Percentiles rank a stretch among this genome's conserved stretches.
phyloP scores from a whole-genome alignment of 1,139 yeast genomes.

The Geotrichum siamense region DNA sequence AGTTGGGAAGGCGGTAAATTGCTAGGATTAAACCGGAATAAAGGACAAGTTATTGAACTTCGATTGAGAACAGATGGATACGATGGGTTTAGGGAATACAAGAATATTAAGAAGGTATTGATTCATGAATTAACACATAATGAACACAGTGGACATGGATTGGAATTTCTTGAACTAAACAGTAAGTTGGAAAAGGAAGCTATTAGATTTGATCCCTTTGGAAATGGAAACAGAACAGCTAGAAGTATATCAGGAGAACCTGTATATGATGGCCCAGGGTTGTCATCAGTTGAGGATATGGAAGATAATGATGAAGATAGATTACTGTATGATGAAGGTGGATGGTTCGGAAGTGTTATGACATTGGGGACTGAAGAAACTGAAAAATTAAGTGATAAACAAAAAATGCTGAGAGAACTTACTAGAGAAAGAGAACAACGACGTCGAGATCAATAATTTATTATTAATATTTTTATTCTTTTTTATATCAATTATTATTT shows the following conservation, averaged over 20 bases:
- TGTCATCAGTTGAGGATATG: constrained; percentile 17
- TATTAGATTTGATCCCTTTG: constrained; percentile 32
- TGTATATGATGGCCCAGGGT: constrained; percentile 25
- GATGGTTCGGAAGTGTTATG: constrained; percentile 24
- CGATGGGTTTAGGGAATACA: constrained; percentile 36
- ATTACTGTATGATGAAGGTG: constrained; percentile 27
- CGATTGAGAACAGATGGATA: constrained; percentile 38
- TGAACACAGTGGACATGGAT: constrained; percentile 34
- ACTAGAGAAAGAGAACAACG: constrained; percentile 23
- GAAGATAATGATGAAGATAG: constrained; percentile 19
- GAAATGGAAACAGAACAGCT: constrained; percentile 14
- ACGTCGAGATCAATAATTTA: constrained; percentile 6
- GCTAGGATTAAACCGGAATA: constrained; percentile 35
- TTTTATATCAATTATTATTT: neutral
- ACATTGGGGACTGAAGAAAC: constrained; percentile 8
- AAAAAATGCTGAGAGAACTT: constrained; percentile 24
- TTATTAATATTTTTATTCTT: neutral
- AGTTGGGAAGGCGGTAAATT: constrained; percentile 29
- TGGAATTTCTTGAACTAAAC: constrained; percentile 36
- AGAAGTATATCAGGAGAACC: constrained; percentile 15
- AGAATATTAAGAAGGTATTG: constrained; percentile 33
- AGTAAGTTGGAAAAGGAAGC: constrained; percentile 33
- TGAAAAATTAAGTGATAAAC: constrained; percentile 18
- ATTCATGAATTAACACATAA: constrained; percentile 40
- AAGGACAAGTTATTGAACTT: constrained; percentile 36